Percentiles rank a stretch among this genome's conserved stretches.
Evolutionary conservation across 768 basidiomycete species (phyloP).

Genomic region (Mycena floridula): DNA sequence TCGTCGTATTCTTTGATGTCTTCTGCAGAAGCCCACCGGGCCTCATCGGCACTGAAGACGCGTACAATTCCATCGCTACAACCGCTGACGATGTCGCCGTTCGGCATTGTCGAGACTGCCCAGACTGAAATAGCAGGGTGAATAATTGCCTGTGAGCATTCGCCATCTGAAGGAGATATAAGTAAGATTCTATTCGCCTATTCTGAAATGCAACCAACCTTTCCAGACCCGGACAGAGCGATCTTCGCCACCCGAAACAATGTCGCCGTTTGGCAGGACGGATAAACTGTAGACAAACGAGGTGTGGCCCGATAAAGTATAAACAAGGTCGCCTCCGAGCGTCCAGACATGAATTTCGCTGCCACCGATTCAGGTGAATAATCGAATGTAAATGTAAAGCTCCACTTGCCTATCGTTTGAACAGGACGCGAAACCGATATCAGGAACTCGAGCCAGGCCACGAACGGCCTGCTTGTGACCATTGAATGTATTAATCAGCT

Average conservation of each 20-base stretch:
- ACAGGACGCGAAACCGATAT: slow-evolving; percentile 91
- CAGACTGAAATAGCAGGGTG: slow-evolving; percentile 98
- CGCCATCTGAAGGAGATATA: slow-evolving; percentile 53
- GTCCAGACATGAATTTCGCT: slow-evolving; percentile 95
- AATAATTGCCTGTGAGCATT: slow-evolving; percentile 81
- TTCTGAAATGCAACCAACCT: slow-evolving; percentile 38
- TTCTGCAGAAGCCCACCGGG: slow-evolving; percentile 63
- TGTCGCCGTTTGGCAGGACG: slow-evolving; percentile 72
- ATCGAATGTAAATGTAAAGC: neutral
- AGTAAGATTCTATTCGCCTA: slow-evolving; percentile 3
- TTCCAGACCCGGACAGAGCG: slow-evolving; percentile 89
- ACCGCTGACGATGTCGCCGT: slow-evolving; percentile 90
- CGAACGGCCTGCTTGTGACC: slow-evolving; percentile 94
- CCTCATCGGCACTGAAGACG: slow-evolving; percentile 72
- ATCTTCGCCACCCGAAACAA: slow-evolving; percentile 93
- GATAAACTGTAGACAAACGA: slow-evolving; percentile 94
- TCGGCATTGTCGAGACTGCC: slow-evolving; percentile 83
- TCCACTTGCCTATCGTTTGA: slow-evolving; percentile 83
- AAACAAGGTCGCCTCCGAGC: slow-evolving; percentile 68
- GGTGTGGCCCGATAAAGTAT: slow-evolving; percentile 87
- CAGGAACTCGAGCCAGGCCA: slow-evolving; percentile 70
- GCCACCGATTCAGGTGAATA: slow-evolving; percentile 5
- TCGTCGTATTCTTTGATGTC: slow-evolving; percentile 70
- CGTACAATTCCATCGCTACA: slow-evolving; percentile 85
- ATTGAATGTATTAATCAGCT: slow-evolving; percentile 64